A percentile compares a stretch with the other conserved stretches of the same genome.
Evolutionary conservation across 345 rosid species (phyloP).

Genomic region (Eucalyptus marginata): DNA sequence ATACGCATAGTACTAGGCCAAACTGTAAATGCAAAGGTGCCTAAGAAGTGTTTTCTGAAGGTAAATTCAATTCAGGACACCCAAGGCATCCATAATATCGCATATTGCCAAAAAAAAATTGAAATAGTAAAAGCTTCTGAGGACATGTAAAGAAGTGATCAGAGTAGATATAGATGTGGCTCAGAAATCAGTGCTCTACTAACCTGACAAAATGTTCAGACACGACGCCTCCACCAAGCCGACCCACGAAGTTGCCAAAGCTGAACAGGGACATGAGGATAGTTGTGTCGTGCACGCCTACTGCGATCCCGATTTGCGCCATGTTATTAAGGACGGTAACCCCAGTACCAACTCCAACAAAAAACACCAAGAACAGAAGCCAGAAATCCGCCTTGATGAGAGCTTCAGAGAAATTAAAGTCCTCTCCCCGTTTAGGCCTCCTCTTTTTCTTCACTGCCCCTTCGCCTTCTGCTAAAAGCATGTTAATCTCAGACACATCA

Average conservation of each 20-base stretch:
- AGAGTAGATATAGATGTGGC: not conserved
- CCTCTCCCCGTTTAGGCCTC: constrained; percentile 65
- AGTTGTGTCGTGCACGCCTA: constrained; percentile 38
- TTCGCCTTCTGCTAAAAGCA: constrained; percentile 66
- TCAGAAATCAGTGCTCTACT: not conserved
- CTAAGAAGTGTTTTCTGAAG: not conserved
- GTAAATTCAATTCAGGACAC: not conserved
- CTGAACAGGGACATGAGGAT: constrained; percentile 51
- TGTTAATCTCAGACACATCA: constrained; percentile 31
- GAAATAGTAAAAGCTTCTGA: not conserved
- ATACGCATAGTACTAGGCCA: not conserved
- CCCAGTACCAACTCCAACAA: constrained; percentile 60
- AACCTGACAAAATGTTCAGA: constrained; percentile 68
- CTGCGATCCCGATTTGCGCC: constrained; percentile 65
- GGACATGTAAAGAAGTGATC: not conserved
- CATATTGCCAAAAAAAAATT: not conserved
- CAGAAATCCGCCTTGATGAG: constrained; percentile 70
- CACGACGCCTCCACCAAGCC: constrained; percentile 48
- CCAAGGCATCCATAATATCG: not conserved
- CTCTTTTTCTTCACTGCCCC: constrained; percentile 64
- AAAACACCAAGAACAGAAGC: constrained; percentile 60
- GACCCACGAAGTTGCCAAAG: constrained; percentile 60
- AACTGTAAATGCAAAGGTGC: not conserved
- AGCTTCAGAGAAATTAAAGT: constrained; percentile 51
- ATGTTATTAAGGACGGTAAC: constrained; percentile 64